Evolutionary conservation across 495 filamentous ascomycete genomes (phyloP), one percentile per base, ranked within the genome.

Genomic region (Schizothecium vesticola): DNA sequence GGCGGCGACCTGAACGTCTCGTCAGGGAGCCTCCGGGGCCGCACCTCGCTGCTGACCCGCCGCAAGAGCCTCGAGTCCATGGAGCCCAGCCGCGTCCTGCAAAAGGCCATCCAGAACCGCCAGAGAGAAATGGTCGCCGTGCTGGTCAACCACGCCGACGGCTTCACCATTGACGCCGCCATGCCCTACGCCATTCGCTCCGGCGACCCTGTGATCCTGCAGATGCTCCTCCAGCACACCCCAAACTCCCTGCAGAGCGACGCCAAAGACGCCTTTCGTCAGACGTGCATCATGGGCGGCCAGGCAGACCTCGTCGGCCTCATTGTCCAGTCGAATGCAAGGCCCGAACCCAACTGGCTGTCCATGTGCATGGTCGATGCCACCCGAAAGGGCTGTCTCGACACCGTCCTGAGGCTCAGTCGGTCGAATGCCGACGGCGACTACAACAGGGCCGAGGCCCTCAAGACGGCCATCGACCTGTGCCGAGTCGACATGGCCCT

Each of bases 101-200:
- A 80, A 28, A 81, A 76, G 55, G 82, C 82, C 7, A 78, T 84
- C 57, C 71, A 80, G 65, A 82, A 80, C 56, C 75, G 73, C 1
- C 81, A 84, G 21, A 43, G 69, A 24, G 82, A 85, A 51, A 85
- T 85, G 82, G 74, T 85, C 31, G 76, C 81, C 55, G 75, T 85
- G 16, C 70, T 85, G 29, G 72, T 79, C 22, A 77, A 76, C 9
- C 75, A 82, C 55, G 80, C 81, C 28, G 81, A 84, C 66, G 67
- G 74, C 11, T 22, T 77, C 25, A 76, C 76, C 26, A 72, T 84
- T 59, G 77, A 83, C 65, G 68, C 71, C 0, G 75, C 80, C 13
- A 69, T 85, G 58, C 78, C 80, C 0, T 61, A 74, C 13, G 82
- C 82, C 3, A 74, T 85, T 1, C 78, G 76, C n/a, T 73, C 75